Evolutionary conservation across 139 green algal genomes (phyloP).

Genomic region (Nannochloris sp.): DNA sequence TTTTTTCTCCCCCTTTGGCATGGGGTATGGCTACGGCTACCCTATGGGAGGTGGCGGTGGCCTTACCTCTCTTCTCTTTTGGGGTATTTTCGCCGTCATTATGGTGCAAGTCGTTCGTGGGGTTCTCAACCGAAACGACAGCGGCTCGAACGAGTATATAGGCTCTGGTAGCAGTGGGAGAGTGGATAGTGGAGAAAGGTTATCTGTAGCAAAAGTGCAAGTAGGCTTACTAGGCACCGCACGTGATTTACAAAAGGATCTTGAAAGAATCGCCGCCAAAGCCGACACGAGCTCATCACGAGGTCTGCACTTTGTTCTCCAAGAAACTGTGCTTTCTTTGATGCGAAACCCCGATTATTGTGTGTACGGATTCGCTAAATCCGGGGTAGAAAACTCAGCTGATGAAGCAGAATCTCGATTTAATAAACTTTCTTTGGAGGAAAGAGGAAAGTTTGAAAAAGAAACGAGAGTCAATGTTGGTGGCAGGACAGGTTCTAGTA

Average conservation of each 20-base stretch:
- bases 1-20: constrained; percentile 9
- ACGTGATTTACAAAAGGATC: constrained; percentile 70
- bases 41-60: constrained; percentile 25
- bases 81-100: constrained; percentile 25
- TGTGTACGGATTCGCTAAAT: constrained; percentile 56
- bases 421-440: constrained; percentile 58
- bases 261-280: constrained; percentile 73
- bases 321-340: constrained; percentile 84
- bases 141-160: background rate
- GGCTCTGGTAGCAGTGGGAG: too few relatives aligned
- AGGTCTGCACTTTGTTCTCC: constrained; percentile 74
- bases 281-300: constrained; percentile 77
- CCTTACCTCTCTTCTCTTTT: constrained; percentile 24
- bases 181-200: background rate
- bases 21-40: constrained; percentile 29
- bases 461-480: constrained; percentile 90
- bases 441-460: constrained; percentile 85
- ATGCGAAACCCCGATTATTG: constrained; percentile 86
- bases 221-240: constrained; percentile 87
- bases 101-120: constrained; percentile 3
- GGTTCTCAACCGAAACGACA: background rate
- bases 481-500: constrained; percentile 27
- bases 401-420: constrained; percentile 64
- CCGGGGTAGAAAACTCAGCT: constrained; percentile 9
- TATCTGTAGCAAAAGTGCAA: constrained; percentile 37